Conservation (phyloP, 176 grass and related monocot genomes). For the Ampelocalamus luodianensis region DNA sequence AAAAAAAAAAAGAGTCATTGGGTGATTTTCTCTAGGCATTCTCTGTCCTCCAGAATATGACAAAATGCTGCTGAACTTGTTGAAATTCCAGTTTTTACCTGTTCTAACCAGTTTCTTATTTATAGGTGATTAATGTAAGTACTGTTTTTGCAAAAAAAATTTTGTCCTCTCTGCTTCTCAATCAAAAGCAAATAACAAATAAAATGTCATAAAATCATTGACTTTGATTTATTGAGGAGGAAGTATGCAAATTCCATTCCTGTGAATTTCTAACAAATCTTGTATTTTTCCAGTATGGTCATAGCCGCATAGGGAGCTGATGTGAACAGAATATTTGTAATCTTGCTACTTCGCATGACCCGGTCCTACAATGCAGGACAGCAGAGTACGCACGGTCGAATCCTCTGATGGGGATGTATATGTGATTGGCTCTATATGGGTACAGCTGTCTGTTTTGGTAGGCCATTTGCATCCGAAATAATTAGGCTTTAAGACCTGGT, state of each 20-base stretch:
- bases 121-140: not conserved
- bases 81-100: not conserved
- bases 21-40: not conserved
- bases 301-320: not conserved
- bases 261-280: not conserved
- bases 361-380: not conserved
- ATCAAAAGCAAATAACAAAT: not conserved
- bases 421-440: not conserved
- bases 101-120: not conserved
- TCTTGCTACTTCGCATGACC: not conserved
- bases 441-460: not conserved
- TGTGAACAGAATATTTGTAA: not conserved
- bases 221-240: not conserved
- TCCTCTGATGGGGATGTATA: not conserved
- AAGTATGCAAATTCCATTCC: not conserved
- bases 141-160: not conserved
- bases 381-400: not conserved
- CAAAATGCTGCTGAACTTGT: not conserved
- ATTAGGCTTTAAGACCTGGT: conserved; percentile 1
- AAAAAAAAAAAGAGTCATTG: not conserved
- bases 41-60: not conserved
- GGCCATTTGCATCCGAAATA: not conserved
- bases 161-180: not conserved
- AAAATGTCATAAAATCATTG: not conserved
- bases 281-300: not conserved